Percentiles rank a stretch among this genome's conserved stretches.
Conservation (phyloP, 148 eudicot species). For the Rhododendron ovatum region DNA sequence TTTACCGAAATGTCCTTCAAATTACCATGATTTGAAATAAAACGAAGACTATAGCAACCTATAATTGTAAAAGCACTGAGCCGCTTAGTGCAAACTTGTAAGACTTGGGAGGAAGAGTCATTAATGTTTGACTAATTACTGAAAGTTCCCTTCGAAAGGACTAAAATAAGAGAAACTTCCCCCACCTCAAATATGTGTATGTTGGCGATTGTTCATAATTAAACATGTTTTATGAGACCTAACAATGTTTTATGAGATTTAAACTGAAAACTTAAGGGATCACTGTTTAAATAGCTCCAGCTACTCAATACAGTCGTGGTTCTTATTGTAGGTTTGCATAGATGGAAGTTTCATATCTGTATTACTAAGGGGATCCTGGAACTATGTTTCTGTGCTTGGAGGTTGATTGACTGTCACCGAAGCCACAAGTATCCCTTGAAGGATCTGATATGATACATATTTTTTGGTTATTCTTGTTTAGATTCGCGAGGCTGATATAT, state of each 20-base stretch:
- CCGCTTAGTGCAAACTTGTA: neutral
- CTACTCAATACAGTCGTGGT: neutral
- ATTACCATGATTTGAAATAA: neutral
- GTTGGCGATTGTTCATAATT: neutral
- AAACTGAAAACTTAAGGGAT: neutral
- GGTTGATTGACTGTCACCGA: neutral
- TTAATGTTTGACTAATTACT: neutral
- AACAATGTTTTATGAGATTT: neutral
- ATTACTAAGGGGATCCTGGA: neutral
- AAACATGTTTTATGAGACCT: neutral
- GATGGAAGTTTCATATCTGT: neutral
- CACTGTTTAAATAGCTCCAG: neutral
- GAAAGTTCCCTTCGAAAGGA: neutral
- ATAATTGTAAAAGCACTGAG: neutral
- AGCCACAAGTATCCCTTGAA: neutral
- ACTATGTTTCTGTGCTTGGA: neutral
- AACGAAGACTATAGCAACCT: neutral
- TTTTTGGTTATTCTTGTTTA: conserved; percentile 18
- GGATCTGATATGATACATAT: neutral
- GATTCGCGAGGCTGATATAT: conserved; percentile 98
- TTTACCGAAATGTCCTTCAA: neutral
- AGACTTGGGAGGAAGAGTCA: neutral
- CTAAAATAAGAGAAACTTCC: neutral
- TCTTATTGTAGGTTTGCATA: neutral
- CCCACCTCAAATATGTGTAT: neutral